Evolutionary conservation across 805 yeast species (phyloP).

Genomic region (Kurtzmaniella cleridarum): DNA sequence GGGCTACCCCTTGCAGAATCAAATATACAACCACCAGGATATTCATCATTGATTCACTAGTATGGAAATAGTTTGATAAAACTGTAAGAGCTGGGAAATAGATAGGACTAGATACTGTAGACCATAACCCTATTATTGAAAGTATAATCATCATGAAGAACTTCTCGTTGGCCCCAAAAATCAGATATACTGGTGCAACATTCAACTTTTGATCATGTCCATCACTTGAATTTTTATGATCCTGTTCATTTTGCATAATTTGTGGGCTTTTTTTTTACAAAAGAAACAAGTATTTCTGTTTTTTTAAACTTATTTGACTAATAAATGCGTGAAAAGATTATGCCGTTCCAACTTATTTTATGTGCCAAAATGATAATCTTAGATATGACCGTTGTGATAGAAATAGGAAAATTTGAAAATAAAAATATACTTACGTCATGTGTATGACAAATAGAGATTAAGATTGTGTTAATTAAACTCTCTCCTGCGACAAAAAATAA

Average conservation of each 20-base stretch:
- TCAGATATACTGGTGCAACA: slow-evolving; percentile 32
- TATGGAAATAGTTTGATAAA: slow-evolving; percentile 49
- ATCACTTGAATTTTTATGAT: neutral
- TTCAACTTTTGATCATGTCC: neutral
- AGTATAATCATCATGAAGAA: slow-evolving; percentile 30
- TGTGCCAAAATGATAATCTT: too few species aligned
- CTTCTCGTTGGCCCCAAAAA: slow-evolving; percentile 39
- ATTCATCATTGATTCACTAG: slow-evolving; percentile 55
- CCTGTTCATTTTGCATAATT: neutral
- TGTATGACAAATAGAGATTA: too few species aligned
- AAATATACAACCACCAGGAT: slow-evolving; percentile 73
- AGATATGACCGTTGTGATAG: too few species aligned
- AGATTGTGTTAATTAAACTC: too few species aligned
- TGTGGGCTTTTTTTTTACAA: neutral
- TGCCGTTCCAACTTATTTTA: too few species aligned
- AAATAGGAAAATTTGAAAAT: too few species aligned
- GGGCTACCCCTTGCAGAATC: slow-evolving; percentile 71
- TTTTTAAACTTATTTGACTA: too few species aligned
- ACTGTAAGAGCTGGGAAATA: slow-evolving; percentile 73
- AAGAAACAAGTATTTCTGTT: too few species aligned
- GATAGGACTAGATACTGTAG: slow-evolving; percentile 70
- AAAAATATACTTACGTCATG: too few species aligned
- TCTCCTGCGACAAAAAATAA: too few species aligned
- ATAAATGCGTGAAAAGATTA: too few species aligned
- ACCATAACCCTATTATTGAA: slow-evolving; percentile 54